A percentile compares a stretch with the other conserved stretches of the same genome.
Evolutionary conservation across 2,329 filamentous ascomycete species (phyloP).

Genomic region (Fusarium dimerum): DNA sequence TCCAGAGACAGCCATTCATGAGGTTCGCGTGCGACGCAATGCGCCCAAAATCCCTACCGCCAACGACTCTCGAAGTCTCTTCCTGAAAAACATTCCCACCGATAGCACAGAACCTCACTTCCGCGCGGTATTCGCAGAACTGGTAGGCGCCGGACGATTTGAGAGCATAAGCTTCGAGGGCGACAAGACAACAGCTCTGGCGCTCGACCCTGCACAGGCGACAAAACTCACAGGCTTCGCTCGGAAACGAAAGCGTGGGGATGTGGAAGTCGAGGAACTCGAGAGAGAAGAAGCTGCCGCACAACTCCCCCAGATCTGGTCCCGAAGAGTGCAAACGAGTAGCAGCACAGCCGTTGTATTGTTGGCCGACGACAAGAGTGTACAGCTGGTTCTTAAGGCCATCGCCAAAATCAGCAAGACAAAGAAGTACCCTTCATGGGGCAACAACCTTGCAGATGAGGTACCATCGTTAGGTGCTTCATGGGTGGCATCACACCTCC

Average conservation of each 20-base stretch:
- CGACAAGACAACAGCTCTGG: conserved; percentile 46
- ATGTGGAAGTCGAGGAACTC: conserved; percentile 57
- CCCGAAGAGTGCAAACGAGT: conserved; percentile 67
- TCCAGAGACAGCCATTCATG: conserved; percentile 67
- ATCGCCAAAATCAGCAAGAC: conserved; percentile 61
- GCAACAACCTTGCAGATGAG: conserved; percentile 57
- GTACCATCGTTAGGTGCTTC: conserved; percentile 57
- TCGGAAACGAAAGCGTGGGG: conserved; percentile 44
- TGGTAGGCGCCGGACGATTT: conserved; percentile 77
- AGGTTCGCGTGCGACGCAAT: conserved; percentile 84
- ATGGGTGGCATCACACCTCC: conserved; percentile 67
- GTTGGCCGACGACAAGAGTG: conserved; percentile 80
- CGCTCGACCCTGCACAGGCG: conserved; percentile 52
- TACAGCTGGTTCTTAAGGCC: conserved; percentile 76
- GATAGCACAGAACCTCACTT: conserved; percentile 80
- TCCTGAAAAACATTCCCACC: conserved; percentile 85
- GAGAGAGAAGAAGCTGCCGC: conserved; percentile 59
- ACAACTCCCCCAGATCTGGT: conserved; percentile 72
- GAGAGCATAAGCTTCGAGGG: conserved; percentile 76
- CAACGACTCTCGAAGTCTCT: conserved; percentile 77
- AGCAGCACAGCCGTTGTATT: conserved; percentile 79
- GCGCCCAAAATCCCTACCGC: conserved; percentile 74
- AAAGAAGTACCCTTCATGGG: conserved; percentile 69
- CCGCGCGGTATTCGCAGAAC: conserved; percentile 70
- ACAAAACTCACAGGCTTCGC: conserved; percentile 37